Percentiles rank a stretch among this genome's conserved stretches.
Conservation (phyloP, 805 yeast species). For the Cyberlindnera euphorbiae region DNA sequence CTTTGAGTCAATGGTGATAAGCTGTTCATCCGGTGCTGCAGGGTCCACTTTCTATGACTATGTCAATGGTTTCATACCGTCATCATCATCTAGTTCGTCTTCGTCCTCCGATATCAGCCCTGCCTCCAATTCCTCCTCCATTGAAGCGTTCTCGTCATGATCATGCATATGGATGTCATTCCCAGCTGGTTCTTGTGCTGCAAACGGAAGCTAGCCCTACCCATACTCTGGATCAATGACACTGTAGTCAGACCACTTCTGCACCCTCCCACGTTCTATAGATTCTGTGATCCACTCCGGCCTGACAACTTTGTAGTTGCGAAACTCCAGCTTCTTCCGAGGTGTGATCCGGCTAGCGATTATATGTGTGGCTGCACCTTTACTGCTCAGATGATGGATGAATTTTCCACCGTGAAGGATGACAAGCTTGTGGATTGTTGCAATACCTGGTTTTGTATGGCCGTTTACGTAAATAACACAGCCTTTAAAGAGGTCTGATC, state of each 20-base stretch:
- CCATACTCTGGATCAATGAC: constrained; percentile 49
- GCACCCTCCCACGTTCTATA: constrained; percentile 39
- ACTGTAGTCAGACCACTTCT: constrained; percentile 70
- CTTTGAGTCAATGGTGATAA: constrained; percentile 47
- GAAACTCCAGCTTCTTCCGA: constrained; percentile 60
- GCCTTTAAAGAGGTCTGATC: constrained; percentile 44
- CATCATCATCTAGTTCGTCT: constrained; percentile 10
- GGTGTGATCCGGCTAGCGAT: constrained; percentile 78
- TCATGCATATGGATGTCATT: no score
- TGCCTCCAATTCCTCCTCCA: neutral
- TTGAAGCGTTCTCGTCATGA: constrained; percentile 4
- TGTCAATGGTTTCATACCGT: constrained; percentile 6
- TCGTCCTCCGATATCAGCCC: no score
- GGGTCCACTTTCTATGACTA: constrained; percentile 13
- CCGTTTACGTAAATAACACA: constrained; percentile 85
- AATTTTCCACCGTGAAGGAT: constrained; percentile 78
- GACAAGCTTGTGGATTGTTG: constrained; percentile 64
- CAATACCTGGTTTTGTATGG: constrained; percentile 75
- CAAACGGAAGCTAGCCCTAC: constrained; percentile 39
- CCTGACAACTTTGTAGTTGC: constrained; percentile 65
- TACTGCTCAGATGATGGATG: constrained; percentile 61
- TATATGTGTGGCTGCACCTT: constrained; percentile 77
- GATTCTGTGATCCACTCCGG: constrained; percentile 82
- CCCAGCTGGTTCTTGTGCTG: constrained; percentile 3
- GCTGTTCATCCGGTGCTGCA: constrained; percentile 1